phyloP scores from a whole-genome alignment of 73 alveolate genomes.

The Tetrahymena malaccensis region DNA sequence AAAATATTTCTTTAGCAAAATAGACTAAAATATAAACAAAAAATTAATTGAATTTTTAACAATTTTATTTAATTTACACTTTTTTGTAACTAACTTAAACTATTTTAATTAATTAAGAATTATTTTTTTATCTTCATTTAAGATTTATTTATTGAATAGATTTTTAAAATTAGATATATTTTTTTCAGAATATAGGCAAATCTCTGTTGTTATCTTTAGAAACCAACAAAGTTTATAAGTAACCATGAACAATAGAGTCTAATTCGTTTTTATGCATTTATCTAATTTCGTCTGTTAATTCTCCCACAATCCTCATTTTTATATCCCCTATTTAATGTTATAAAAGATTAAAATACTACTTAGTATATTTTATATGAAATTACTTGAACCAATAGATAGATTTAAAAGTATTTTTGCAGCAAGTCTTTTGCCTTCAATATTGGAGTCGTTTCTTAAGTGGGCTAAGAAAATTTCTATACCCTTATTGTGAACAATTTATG shows the following conservation, averaged over 20 bases:
- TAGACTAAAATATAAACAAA: too few relatives aligned
- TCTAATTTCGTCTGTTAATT: slow-evolving; percentile 67
- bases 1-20: too few relatives aligned
- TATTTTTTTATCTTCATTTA: not conserved
- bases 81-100: too few relatives aligned
- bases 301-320: slow-evolving; percentile 61
- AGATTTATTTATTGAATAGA: not conserved
- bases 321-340: slow-evolving; percentile 44
- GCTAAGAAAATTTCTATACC: slow-evolving; percentile 64
- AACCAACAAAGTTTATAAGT: slow-evolving; percentile 58
- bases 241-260: slow-evolving; percentile 74
- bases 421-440: slow-evolving; percentile 61
- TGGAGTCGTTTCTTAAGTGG: slow-evolving; percentile 40
- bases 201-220: slow-evolving; percentile 17
- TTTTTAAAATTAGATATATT: not conserved
- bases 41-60: too few relatives aligned
- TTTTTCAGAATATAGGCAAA: not conserved
- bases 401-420: slow-evolving; percentile 80
- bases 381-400: slow-evolving; percentile 42
- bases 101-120: not conserved
- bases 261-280: slow-evolving; percentile 57
- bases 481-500: slow-evolving; percentile 55
- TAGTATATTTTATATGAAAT: not conserved
- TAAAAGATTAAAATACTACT: not conserved
- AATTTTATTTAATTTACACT: too few relatives aligned